Percentiles rank a stretch among this genome's conserved stretches.
These are phyloP conservation scores for Fonsecaea monophora DNA, from an alignment of 2,329 filamentous ascomycete genomes.

Conservation along the genomic window DNA sequence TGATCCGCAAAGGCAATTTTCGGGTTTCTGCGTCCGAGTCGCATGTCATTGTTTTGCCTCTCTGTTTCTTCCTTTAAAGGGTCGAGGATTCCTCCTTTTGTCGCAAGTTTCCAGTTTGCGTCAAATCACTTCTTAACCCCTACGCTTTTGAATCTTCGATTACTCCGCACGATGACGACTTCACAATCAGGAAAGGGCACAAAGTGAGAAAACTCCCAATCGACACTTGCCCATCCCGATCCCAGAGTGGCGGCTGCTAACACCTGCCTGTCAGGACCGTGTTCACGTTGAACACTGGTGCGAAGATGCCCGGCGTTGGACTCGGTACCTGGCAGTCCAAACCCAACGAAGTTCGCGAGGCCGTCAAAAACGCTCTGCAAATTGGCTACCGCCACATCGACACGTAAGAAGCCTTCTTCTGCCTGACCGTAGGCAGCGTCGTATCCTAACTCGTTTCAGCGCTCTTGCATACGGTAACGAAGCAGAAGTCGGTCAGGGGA, in stretches of 20 bases:
- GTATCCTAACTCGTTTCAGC: slow-evolving; percentile 34
- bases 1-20: slow-evolving; percentile 14
- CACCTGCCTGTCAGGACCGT: slow-evolving; percentile 31
- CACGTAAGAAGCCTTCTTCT: slow-evolving; percentile 52
- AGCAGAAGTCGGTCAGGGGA: slow-evolving; percentile 69
- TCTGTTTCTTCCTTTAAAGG: slow-evolving; percentile 22
- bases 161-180: slow-evolving; percentile 32
- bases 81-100: slow-evolving; percentile 20
- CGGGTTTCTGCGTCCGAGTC: slow-evolving; percentile 12
- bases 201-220: slow-evolving; percentile 28
- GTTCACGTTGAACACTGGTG: slow-evolving; percentile 50
- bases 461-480: slow-evolving; percentile 81
- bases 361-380: slow-evolving; percentile 72
- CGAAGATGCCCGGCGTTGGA: slow-evolving; percentile 65
- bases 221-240: background rate
- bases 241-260: slow-evolving; percentile 9
- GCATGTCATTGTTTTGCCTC: slow-evolving; percentile 29
- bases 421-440: background rate
- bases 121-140: slow-evolving; percentile 10
- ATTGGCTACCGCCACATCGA: slow-evolving; percentile 78
- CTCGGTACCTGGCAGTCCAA: slow-evolving; percentile 81
- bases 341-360: slow-evolving; percentile 71
- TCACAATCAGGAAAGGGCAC: slow-evolving; percentile 36
- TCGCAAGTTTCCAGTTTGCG: slow-evolving; percentile 12
- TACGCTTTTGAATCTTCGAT: slow-evolving; percentile 11